phyloP scores from a whole-genome alignment of 2,329 filamentous ascomycete species.

The Nigrospora oryzae region DNA sequence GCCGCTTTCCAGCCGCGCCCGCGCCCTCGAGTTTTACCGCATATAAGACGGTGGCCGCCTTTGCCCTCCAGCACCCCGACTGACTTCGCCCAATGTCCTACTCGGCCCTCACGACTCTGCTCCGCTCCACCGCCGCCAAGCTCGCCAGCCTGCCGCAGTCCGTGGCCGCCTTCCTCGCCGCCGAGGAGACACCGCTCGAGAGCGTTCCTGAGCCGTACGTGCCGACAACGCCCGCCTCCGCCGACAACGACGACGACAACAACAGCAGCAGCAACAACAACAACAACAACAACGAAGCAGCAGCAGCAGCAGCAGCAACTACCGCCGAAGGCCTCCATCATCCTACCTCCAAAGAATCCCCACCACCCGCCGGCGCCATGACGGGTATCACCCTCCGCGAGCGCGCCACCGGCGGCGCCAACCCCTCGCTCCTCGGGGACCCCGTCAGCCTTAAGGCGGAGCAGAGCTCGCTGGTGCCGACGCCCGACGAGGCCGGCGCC shows the following conservation, averaged over 20 bases:
- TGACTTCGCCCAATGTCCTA: too few relatives aligned
- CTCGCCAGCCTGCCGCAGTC: background rate
- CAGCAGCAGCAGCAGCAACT: too few relatives aligned
- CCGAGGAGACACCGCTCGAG: constrained; percentile 4
- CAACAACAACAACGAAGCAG: too few relatives aligned
- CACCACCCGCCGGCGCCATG: background rate
- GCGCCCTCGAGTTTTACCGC: too few relatives aligned
- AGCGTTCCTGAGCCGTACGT: constrained; percentile 5
- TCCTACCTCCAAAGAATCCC: background rate
- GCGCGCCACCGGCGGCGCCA: constrained; percentile 18
- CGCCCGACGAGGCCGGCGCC: constrained; percentile 14
- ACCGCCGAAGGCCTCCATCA: background rate
- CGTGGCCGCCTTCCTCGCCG: background rate
- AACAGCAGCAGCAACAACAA: too few relatives aligned
- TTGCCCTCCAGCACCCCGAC: too few relatives aligned
- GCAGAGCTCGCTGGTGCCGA: constrained; percentile 19
- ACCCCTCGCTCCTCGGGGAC: constrained; percentile 29
- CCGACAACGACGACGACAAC: too few relatives aligned
- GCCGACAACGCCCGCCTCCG: background rate
- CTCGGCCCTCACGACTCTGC: too few relatives aligned
- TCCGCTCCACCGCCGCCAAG: background rate
- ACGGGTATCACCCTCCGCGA: constrained; percentile 15
- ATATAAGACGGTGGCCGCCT: too few relatives aligned
- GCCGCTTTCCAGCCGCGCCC: too few relatives aligned
- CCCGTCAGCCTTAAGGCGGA: constrained; percentile 30